Evolutionary conservation across 1,139 yeast species (phyloP).

Genomic region (Candida neerlandica): DNA sequence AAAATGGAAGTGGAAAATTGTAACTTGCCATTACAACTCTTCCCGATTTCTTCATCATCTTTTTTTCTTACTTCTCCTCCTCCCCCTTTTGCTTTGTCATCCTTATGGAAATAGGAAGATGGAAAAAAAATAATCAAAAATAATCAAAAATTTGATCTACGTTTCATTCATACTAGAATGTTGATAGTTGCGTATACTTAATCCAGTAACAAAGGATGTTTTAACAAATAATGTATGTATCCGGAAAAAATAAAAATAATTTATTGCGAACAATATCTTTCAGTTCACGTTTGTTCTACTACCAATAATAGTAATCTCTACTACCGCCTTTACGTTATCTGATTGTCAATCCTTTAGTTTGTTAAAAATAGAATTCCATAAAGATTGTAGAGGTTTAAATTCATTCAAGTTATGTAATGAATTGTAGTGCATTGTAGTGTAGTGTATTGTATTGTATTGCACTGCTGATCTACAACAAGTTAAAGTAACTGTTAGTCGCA

Average conservation of each 20-base stretch:
- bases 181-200: constrained; percentile 1
- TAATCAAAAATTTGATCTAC: background rate
- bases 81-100: background rate
- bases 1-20: background rate
- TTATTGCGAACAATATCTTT: background rate
- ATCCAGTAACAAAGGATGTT: constrained; percentile 2
- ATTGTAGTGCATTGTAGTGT: no score
- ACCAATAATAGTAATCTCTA: background rate
- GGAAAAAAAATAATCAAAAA: background rate
- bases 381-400: no score
- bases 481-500: no score
- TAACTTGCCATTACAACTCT: background rate
- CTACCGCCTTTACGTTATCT: background rate
- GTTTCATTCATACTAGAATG: constrained; percentile 3
- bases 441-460: no score
- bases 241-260: background rate
- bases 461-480: background rate
- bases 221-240: background rate
- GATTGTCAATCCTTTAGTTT: background rate
- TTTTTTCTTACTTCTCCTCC: background rate
- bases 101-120: no score
- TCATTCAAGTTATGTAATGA: no score
- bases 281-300: background rate
- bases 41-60: background rate
- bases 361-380: background rate